Percentiles rank a stretch among this genome's conserved stretches.
Conservation (phyloP, 1,139 yeast genomes). For the Yamadazyma blattariae region DNA sequence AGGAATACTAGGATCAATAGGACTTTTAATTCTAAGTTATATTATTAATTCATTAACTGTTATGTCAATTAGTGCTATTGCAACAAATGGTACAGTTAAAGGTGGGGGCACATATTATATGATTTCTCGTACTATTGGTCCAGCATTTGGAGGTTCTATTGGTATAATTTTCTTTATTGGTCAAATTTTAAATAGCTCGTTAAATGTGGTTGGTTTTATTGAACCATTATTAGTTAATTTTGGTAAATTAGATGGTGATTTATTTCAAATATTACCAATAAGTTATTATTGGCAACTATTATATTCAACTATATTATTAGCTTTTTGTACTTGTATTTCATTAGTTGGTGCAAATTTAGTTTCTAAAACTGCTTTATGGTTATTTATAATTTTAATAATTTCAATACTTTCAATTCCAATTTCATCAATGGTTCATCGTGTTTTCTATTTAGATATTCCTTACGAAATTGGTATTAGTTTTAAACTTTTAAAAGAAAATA, state of each 20-base stretch:
- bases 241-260: conserved; percentile 55
- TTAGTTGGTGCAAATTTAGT: conserved; percentile 81
- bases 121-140: conserved; percentile 77
- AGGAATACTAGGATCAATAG: conserved; percentile 65
- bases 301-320: conserved; percentile 65
- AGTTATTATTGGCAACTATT: conserved; percentile 57
- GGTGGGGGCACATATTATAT: conserved; percentile 87
- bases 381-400: conserved; percentile 64
- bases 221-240: conserved; percentile 73
- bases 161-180: conserved; percentile 77
- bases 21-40: conserved; percentile 58
- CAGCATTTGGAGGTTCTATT: conserved; percentile 82
- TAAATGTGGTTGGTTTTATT: conserved; percentile 77
- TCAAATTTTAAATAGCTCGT: conserved; percentile 69
- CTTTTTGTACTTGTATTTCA: conserved; percentile 74
- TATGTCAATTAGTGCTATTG: conserved; percentile 71
- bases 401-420: conserved; percentile 84
- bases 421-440: conserved; percentile 63
- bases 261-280: conserved; percentile 46
- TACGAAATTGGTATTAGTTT: conserved; percentile 73
- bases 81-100: conserved; percentile 78
- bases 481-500: conserved; percentile 60
- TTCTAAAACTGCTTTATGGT: conserved; percentile 75
- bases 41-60: conserved; percentile 67
- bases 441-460: conserved; percentile 46